Conservation (phyloP, 2,329 filamentous ascomycete species). For the Immersiporthe knoxdaviesiana region DNA sequence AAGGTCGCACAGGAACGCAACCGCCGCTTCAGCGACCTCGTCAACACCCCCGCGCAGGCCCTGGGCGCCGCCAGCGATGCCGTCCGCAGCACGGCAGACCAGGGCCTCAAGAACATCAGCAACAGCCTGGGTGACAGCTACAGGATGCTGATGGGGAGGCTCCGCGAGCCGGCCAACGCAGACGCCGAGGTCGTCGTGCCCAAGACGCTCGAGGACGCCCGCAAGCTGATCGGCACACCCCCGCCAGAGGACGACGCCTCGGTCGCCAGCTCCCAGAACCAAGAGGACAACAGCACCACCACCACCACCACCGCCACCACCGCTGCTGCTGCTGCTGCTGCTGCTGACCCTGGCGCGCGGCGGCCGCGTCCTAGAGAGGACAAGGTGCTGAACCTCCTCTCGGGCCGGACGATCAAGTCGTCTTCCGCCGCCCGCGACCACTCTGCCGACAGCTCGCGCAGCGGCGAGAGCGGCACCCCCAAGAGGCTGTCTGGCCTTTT, state of each 20-base stretch:
- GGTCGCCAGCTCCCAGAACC: constrained; percentile 56
- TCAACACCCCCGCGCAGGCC: constrained; percentile 81
- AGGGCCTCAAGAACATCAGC: constrained; percentile 88
- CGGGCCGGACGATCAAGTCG: constrained; percentile 58
- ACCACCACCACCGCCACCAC: constrained; percentile 33
- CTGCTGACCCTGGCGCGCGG: constrained; percentile 1
- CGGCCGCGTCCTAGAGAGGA: constrained; percentile 54
- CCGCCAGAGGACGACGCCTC: constrained; percentile 64
- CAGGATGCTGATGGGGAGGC: constrained; percentile 86
- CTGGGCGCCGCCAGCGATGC: constrained; percentile 83
- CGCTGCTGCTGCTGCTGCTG: too few species aligned
- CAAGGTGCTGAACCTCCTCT: constrained; percentile 69
- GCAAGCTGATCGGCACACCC: constrained; percentile 81
- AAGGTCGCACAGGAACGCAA: constrained; percentile 62
- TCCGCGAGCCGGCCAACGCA: constrained; percentile 57
- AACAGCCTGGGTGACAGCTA: constrained; percentile 90
- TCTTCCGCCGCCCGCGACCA: constrained; percentile 59
- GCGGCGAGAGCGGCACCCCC: constrained; percentile 63
- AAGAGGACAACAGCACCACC: constrained; percentile 42
- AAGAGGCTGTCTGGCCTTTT: constrained; percentile 52
- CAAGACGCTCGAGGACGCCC: constrained; percentile 89
- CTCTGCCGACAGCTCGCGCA: constrained; percentile 74
- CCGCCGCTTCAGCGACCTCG: constrained; percentile 79
- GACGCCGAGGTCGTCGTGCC: constrained; percentile 66
- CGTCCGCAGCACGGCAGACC: constrained; percentile 85